These are phyloP conservation scores for Amoebophrya sp. DNA, from an alignment of 169 alveolate species.

Conservation along the genomic window DNA sequence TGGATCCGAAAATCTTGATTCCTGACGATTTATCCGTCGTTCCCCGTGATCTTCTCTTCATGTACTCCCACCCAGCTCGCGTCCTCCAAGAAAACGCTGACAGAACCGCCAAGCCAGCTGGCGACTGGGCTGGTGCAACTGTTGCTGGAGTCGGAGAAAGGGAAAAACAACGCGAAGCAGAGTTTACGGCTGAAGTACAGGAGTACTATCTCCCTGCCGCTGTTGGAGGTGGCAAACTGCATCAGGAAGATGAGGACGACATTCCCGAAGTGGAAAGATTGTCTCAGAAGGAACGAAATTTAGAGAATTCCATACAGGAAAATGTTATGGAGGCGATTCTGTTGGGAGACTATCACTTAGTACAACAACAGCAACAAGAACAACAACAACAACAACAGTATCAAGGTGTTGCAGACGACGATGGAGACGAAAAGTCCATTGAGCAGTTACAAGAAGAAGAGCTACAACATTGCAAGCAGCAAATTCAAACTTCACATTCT, in stretches of 20 bases:
- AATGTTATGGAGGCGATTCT: not conserved
- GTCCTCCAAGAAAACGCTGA: not conserved
- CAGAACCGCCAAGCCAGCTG: not conserved
- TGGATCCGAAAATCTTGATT: not conserved
- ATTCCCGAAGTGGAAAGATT: not conserved
- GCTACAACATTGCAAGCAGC: too few relatives aligned
- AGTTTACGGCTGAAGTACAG: too few relatives aligned
- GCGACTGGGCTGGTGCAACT: not conserved
- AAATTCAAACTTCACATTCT: not conserved
- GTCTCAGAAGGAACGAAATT: not conserved
- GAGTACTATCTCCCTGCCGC: too few relatives aligned
- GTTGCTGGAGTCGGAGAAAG: not conserved
- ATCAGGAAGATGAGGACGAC: not conserved
- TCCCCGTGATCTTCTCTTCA: not conserved
- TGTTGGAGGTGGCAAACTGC: too few relatives aligned
- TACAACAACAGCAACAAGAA: too few relatives aligned
- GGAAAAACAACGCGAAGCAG: not conserved
- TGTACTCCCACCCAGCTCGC: not conserved
- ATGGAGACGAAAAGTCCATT: too few relatives aligned
- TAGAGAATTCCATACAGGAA: not conserved
- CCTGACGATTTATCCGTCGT: not conserved
- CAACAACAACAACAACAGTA: too few relatives aligned
- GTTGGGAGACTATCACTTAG: too few relatives aligned
- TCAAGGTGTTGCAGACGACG: too few relatives aligned
- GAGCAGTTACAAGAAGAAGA: too few relatives aligned